Evolutionary conservation across 2,329 filamentous ascomycete species (phyloP).

Genomic region (Exophiala mesophila): DNA sequence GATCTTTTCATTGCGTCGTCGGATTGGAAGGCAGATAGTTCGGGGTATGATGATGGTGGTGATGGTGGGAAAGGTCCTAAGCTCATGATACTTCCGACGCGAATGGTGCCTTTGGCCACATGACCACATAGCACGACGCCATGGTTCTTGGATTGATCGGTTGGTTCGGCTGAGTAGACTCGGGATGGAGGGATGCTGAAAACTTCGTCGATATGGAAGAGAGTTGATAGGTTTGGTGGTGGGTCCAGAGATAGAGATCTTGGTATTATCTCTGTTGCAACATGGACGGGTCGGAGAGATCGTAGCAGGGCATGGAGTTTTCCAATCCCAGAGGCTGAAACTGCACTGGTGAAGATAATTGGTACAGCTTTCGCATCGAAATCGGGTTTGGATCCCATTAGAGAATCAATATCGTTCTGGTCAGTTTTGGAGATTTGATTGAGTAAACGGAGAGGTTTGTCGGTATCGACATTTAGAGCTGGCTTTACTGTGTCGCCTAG

Average conservation of each 20-base stretch:
- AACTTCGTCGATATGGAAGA: conserved; percentile 89
- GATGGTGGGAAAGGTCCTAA: conserved; percentile 83
- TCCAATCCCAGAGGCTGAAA: conserved; percentile 76
- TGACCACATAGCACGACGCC: conserved; percentile 80
- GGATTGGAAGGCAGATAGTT: conserved; percentile 1
- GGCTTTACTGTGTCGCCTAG: conserved; percentile 39
- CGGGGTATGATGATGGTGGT: conserved; percentile 30
- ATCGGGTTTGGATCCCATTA: conserved; percentile 42
- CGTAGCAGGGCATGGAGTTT: conserved; percentile 76
- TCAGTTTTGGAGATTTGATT: conserved; percentile 55
- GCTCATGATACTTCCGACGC: conserved; percentile 70
- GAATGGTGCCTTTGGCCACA: conserved; percentile 70
- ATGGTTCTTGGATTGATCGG: conserved; percentile 42
- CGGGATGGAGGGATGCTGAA: conserved; percentile 69
- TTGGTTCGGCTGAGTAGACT: conserved; percentile 36
- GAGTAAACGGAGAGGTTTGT: conserved; percentile 50
- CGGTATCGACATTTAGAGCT: conserved; percentile 32
- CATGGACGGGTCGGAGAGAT: conserved; percentile 29
- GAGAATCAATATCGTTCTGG: conserved; percentile 52
- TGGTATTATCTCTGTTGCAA: conserved; percentile 2
- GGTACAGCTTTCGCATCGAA: conserved; percentile 57
- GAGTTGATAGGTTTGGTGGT: conserved; percentile 45
- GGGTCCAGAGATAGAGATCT: too few species aligned
- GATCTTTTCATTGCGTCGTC: conserved; percentile 8
- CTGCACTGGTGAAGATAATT: conserved; percentile 80